Evolutionary conservation across 495 filamentous ascomycete genomes (phyloP), one percentile per base, ranked within the genome.

Genomic region (Neohortaea acidophila): DNA sequence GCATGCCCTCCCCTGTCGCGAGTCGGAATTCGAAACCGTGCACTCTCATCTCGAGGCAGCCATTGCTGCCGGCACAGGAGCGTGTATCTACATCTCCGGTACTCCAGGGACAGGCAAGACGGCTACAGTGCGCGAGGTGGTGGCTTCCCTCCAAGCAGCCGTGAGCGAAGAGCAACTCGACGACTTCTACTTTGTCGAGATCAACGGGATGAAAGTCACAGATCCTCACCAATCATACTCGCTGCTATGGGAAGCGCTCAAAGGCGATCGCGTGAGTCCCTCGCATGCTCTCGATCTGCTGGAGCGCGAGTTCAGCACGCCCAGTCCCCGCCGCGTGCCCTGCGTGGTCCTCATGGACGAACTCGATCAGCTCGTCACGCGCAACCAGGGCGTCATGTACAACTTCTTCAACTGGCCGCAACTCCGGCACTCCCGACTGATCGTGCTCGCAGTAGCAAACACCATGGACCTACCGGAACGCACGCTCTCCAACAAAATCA

Each of bases 331-430:
- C 30, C 69, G 86, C 33, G 82, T 94, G 9, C 91, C 91, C 0
- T 96, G 91, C 52, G 91, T 99, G 19, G 91, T 99, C 6, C 62
- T 99, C 27, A 99, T 99, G 91, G 91, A 99, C 53, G 91, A 99
- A 62, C 70, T 99, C 27, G 91, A 99, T 59, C 91, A 99, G 54
- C 71, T 99, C 3, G 91, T 94, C 2, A 99, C 91, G 15, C 86
- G 84, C 43, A 94, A 89, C 53, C 91, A 99, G 50, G 84, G 81
- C 19, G 91, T 99, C 54, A 99, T 99, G 91, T 99, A 99, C 63
- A 99, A 99, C 54, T 99, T 99, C 59, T 99, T 99, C 72, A 99
- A 99, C 53, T 99, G 91, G 91, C 91, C 91, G n/a, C 76, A 77
- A 14, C 69, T 94, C 14, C 73, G 81, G 23, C 84, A 99, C 54